Evolutionary conservation across 148 eudicot genomes (phyloP), one percentile per base, ranked within the genome.

Genomic region (Diospyros kaki): DNA sequence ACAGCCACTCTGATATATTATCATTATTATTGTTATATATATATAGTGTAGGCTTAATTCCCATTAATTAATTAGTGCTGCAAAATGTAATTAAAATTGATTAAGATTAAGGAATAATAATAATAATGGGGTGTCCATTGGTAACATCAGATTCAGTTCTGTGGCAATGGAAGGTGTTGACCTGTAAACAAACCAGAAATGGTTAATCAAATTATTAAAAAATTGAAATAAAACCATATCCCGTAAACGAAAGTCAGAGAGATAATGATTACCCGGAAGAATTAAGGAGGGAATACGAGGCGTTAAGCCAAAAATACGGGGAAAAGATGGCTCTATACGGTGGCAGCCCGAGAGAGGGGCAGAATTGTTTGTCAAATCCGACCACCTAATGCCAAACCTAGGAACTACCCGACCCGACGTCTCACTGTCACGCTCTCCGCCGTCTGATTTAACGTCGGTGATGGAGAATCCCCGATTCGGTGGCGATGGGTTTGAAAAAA

Each of bases 181-280:
- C 77, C 70, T 10, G 48, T 53, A 74, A 40, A 73, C 43, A 73
- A 72, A 8, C 15, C 15, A 50, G 5, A 14, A 11, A 7, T 58
- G 56, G 3, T 72, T 60, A 73, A 61, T 61, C 68, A 48, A 50
- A 43, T 18, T 60, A n/a, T 17, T 9, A 17, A 45, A 72, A 11
- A 11, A 17, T 28, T 3, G 5, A 40, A 56, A 70, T 28, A 28
- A 4, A 39, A 66, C 14, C 43, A 2, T 9, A 5, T 2, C 5
- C 46, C 6, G 2, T 11, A 44, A 67, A 10, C n/a, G 14, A 76
- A 28, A 68, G 78, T 44, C 67, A 60, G 69, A 62, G 68, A 28
- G 10, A 15, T 71, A 69, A 73, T 73, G 38, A 76, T 76, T 40
- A 76, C 72, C 60, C 66, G 17, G 60, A 51, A 64, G 79, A 76